Base-by-base conservation (phyloP, 148 eudicot species). In the Nyssa sinensis region DNA sequence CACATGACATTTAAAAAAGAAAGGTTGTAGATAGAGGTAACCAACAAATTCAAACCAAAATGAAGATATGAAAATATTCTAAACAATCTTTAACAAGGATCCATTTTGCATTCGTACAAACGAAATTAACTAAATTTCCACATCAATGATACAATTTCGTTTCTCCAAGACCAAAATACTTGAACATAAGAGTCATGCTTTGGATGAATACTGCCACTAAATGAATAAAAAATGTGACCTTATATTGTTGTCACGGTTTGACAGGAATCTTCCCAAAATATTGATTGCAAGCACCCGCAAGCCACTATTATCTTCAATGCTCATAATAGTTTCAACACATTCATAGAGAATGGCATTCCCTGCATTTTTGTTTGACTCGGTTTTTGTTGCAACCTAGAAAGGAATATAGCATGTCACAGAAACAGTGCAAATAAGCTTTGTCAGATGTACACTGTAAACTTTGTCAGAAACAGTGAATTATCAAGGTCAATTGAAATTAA, bases 321-420 rank as follows among this genome's bases (percentile, higher is more conserved):
- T 83, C 97, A 93, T 89, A 62, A 96, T 96, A 30, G 99, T 93
- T 80, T 88, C 97, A 75, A 93, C 99, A 83, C 99, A 96, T 78
- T 93, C 97, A 85, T 96, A 96, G 32, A 93, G 95, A 68, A 96
- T 93, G 64, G 99, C 99, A 77, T 96, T 96, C 63, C 98, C 99
- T 19, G 93, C 97, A 82, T 96, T 96, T 84, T 93, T 96, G 81
- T 91, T 96, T 63, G 99, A 88, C 82, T 96, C 99, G 0, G 99
- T 93, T 85, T 96, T 96, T 72, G 98, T 96, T 69, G 98, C 99
- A 86, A 96, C 99, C 99, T 96, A 84, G 33, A 82, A 71, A 60
- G 47, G 34, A 35, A 44, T 23, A 63, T 24, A 39, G 44, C 23
- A 71, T 24, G 33, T 23, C 32, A 16, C 37, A 19, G 24, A 12